phyloP scores from a whole-genome alignment of 2,329 filamentous ascomycete species.

The Seiridium cupressi region DNA sequence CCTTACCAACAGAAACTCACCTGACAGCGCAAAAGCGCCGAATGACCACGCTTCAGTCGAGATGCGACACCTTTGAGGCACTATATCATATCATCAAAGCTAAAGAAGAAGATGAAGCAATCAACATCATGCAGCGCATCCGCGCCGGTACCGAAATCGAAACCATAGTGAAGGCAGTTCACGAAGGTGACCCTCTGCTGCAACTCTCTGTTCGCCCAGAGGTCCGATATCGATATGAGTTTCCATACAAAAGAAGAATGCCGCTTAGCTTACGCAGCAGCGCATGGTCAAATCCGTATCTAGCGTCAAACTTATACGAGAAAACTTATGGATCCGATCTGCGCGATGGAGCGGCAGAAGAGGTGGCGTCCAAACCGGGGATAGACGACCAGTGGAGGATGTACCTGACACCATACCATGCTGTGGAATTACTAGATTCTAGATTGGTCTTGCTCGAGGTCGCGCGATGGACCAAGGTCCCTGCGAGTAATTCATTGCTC shows the following conservation, averaged over 20 bases:
- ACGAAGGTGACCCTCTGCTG: slow-evolving; percentile 19
- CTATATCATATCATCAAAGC: slow-evolving; percentile 17
- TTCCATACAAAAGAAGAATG: slow-evolving; percentile 20
- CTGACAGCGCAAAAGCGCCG: slow-evolving; percentile 20
- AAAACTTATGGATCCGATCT: slow-evolving; percentile 6
- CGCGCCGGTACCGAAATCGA: slow-evolving; percentile 17
- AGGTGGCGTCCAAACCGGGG: slow-evolving; percentile 5
- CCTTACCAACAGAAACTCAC: slow-evolving; percentile 22
- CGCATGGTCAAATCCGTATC: slow-evolving; percentile 16
- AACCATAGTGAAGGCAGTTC: slow-evolving; percentile 16
- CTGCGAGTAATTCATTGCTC: slow-evolving; percentile 22
- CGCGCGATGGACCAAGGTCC: slow-evolving; percentile 25
- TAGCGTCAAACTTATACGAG: slow-evolving; percentile 15
- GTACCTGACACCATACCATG: slow-evolving; percentile 21
- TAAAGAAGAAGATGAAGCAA: slow-evolving; percentile 15
- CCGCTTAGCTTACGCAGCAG: slow-evolving; percentile 9
- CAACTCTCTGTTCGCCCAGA: slow-evolving; percentile 19
- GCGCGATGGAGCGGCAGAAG: neutral
- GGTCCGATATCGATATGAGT: slow-evolving; percentile 20
- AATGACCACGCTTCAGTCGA: slow-evolving; percentile 19
- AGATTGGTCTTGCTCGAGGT: slow-evolving; percentile 18
- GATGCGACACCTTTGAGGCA: slow-evolving; percentile 18
- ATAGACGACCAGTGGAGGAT: slow-evolving; percentile 14
- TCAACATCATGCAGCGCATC: slow-evolving; percentile 15
- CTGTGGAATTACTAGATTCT: slow-evolving; percentile 20